These are phyloP conservation scores for Lasiosphaeris hirsuta DNA, from an alignment of 495 filamentous ascomycete genomes.

Conservation along the genomic window DNA sequence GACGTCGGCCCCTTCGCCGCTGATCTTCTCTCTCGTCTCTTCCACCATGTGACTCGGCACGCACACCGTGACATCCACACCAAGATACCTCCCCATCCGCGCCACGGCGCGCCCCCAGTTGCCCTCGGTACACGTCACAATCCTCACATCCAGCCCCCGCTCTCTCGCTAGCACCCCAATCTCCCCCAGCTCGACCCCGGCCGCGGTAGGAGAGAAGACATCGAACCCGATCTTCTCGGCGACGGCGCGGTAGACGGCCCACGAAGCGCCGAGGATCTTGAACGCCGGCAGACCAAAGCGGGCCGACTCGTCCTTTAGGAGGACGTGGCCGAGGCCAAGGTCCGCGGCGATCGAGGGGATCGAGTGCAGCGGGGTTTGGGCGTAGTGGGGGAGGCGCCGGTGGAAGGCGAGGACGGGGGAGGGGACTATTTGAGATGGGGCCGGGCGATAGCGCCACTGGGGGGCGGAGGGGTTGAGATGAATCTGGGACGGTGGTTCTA, in stretches of 20 bases:
- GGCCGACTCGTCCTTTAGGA: slow-evolving; percentile 58
- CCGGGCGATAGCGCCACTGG: slow-evolving; percentile 8
- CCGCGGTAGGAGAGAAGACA: slow-evolving; percentile 20
- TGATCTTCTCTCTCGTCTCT: slow-evolving; percentile 51
- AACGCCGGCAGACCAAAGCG: slow-evolving; percentile 66
- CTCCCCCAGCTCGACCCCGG: slow-evolving; percentile 42
- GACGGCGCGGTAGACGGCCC: slow-evolving; percentile 60
- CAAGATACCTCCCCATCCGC: slow-evolving; percentile 57
- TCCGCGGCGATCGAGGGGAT: slow-evolving; percentile 52
- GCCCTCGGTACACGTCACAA: slow-evolving; percentile 60
- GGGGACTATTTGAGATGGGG: not conserved
- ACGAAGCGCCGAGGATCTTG: slow-evolving; percentile 77
- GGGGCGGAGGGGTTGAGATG: slow-evolving; percentile 3
- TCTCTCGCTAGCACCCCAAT: slow-evolving; percentile 27
- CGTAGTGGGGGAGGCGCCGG: slow-evolving; percentile 47
- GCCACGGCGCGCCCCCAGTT: slow-evolving; percentile 72
- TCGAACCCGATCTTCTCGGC: slow-evolving; percentile 38
- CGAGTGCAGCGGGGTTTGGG: slow-evolving; percentile 46
- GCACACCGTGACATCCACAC: slow-evolving; percentile 49
- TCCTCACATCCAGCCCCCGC: slow-evolving; percentile 27
- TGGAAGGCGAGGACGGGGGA: slow-evolving; percentile 41
- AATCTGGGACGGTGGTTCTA: not conserved
- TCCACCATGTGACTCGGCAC: slow-evolving; percentile 54
- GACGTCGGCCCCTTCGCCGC: slow-evolving; percentile 55
- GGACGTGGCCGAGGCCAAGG: slow-evolving; percentile 52